These are phyloP conservation scores for Epichloe aotearoae DNA, from an alignment of 2,329 filamentous ascomycete species.

Conservation along the genomic window DNA sequence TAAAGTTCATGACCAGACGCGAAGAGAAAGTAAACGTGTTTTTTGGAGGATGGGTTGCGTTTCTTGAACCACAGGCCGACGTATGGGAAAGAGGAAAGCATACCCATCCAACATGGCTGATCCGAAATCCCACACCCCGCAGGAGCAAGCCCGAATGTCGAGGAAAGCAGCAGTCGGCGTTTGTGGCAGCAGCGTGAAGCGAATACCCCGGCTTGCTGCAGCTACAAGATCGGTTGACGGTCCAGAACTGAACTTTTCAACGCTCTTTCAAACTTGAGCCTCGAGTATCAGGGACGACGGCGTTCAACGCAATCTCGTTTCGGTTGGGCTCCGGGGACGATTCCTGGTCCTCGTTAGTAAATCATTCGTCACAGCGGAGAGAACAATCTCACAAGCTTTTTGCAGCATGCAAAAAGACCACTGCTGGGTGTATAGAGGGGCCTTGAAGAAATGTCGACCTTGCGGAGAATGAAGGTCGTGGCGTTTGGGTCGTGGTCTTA, in stretches of 20 bases:
- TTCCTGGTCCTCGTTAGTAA: constrained; percentile 11
- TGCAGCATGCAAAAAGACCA: not conserved
- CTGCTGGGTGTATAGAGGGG: not conserved
- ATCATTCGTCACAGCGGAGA: not conserved
- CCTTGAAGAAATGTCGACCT: not conserved
- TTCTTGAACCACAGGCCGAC: not conserved
- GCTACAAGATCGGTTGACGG: not conserved
- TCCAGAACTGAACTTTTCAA: not conserved
- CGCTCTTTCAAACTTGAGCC: not conserved
- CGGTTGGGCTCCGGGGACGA: constrained; percentile 15
- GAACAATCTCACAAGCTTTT: not conserved
- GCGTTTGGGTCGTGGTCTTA: constrained; percentile 2
- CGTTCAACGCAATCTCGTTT: constrained; percentile 9
- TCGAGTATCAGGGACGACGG: not conserved
- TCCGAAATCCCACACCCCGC: constrained; percentile 6
- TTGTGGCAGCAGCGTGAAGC: not conserved
- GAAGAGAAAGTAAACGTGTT: not conserved
- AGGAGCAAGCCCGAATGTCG: constrained; percentile 10
- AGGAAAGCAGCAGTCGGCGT: constrained; percentile 6
- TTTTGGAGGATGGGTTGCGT: not conserved
- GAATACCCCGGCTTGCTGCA: not conserved
- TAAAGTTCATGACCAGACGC: not conserved
- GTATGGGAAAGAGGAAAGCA: constrained; percentile 13
- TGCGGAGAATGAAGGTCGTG: not conserved
- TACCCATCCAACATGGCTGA: constrained; percentile 26